Base-by-base conservation (phyloP, 495 filamentous ascomycete genomes). In the Geoglossum glabrum region DNA sequence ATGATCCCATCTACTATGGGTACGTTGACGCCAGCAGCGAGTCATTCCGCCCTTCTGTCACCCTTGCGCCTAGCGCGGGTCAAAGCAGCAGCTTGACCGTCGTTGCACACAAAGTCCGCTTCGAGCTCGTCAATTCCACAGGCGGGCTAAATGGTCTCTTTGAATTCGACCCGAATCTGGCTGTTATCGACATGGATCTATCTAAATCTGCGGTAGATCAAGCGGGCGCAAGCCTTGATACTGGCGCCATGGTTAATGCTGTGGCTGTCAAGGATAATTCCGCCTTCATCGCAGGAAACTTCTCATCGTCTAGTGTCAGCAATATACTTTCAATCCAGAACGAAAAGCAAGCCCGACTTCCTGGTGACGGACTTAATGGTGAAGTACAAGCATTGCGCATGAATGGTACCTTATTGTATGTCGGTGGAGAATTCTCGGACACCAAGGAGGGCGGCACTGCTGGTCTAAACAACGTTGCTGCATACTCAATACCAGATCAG, bases 61-160 rank as follows among this genome's bases (percentile, higher is more conserved):
- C 87, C 1, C 71, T 99, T 55, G 73, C 80, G 1, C 86, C 90
- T 11, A 67, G 75, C 21, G 60, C 76, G 15, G 80, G 77, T 27
- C 87, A 94, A 64, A 71, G 72, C 1, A 64, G 64, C 0, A 74
- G 17, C 0, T 26, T 89, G 64, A 81, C 82, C 13, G 71, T 96
- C 61, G 90, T 97, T 6, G 92, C 92, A 8, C 89, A 92, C 60
- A 77, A 82, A 47, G 81, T 97, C 21, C 77, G 80, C 21, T 95
- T 97, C 67, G 77, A 80, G 28, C 70, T 89, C 27, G 73, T 84
- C 30, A 76, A 76, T 33, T 81, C 82, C 30, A 80, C 79, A 38
- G 81, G 79, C 61, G 83, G 82, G 26, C 67, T 99, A 57, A 96
- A 96, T 65, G 89, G 89, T 13, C 69, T 99, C 2, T 99, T 87